These are phyloP conservation scores for Isoetes taiwanensis DNA, from an alignment of 75 land plant species.

Conservation along the genomic window DNA sequence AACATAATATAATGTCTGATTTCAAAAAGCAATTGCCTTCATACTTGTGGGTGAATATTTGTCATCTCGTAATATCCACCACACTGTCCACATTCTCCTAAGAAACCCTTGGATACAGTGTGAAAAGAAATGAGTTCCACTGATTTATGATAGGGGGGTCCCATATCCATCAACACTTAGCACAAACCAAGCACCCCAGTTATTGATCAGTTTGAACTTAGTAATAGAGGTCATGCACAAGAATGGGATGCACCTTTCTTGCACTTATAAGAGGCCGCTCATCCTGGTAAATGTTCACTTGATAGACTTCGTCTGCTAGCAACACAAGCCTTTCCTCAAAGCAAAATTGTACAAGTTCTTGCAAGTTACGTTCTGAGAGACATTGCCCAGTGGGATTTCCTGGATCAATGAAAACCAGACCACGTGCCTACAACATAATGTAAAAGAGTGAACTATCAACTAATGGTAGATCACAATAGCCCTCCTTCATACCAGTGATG, in stretches of 20 bases:
- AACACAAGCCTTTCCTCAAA: constrained; percentile 50
- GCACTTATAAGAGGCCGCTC: constrained; percentile 93
- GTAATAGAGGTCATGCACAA: no score
- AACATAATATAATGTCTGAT: neutral
- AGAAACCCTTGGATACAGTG: constrained; percentile 91
- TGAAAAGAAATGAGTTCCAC: constrained; percentile 87
- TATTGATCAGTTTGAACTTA: no score
- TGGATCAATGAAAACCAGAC: constrained; percentile 95
- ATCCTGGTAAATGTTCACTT: constrained; percentile 90
- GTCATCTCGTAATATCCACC: constrained; percentile 97
- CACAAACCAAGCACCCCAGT: neutral
- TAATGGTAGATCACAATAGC: no score
- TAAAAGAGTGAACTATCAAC: no score
- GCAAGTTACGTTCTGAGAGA: constrained; percentile 54
- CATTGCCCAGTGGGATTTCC: constrained; percentile 99
- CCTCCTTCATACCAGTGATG: no score
- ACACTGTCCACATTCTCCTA: constrained; percentile 98
- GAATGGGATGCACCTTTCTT: constrained; percentile 55
- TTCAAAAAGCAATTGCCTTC: no score
- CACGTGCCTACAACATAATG: no score
- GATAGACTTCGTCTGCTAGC: constrained; percentile 96
- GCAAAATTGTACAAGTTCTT: constrained; percentile 62
- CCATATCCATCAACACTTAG: constrained; percentile 87
- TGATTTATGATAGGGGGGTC: constrained; percentile 50
- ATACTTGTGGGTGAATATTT: constrained; percentile 76